Conservation (phyloP, 805 yeast species). For the Spathaspora girioi region DNA sequence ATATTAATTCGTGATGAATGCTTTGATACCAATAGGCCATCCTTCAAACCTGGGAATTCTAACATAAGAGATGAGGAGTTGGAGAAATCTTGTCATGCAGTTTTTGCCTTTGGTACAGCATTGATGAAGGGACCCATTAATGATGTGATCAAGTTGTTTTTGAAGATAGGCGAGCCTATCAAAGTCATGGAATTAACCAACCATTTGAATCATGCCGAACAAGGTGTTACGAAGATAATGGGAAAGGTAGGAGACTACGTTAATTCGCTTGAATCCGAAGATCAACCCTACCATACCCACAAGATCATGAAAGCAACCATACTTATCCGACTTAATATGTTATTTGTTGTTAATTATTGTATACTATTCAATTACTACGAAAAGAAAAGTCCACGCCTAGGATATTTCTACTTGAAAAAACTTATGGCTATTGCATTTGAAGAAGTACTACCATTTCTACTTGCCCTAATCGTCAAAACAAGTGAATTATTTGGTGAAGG, state of each 20-base stretch:
- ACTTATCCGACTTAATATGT: constrained; percentile 22
- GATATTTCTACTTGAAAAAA: constrained; percentile 33
- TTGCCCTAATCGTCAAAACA: constrained; percentile 28
- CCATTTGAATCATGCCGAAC: constrained; percentile 33
- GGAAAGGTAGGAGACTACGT: constrained; percentile 35
- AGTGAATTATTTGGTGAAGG: constrained; percentile 39
- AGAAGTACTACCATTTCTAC: constrained; percentile 30
- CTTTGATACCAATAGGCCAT: constrained; percentile 46
- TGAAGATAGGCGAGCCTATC: constrained; percentile 13
- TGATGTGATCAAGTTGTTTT: constrained; percentile 18
- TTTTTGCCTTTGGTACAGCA: constrained; percentile 26
- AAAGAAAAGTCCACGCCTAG: constrained; percentile 19
- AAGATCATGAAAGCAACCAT: constrained; percentile 14
- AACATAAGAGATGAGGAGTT: constrained; percentile 29
- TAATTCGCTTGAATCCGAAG: constrained; percentile 14
- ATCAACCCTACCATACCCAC: constrained; percentile 7
- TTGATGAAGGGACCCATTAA: constrained; percentile 29
- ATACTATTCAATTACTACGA: constrained; percentile 41
- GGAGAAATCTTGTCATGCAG: constrained; percentile 33
- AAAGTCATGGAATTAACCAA: constrained; percentile 18
- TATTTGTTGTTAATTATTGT: constrained; percentile 24
- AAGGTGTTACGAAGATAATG: constrained; percentile 25
- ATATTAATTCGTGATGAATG: constrained; percentile 30
- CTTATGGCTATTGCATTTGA: constrained; percentile 18
- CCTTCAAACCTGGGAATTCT: constrained; percentile 28